Evolutionary conservation across 2,329 filamentous ascomycete genomes (phyloP).

Genomic region (Cadophora gregata): DNA sequence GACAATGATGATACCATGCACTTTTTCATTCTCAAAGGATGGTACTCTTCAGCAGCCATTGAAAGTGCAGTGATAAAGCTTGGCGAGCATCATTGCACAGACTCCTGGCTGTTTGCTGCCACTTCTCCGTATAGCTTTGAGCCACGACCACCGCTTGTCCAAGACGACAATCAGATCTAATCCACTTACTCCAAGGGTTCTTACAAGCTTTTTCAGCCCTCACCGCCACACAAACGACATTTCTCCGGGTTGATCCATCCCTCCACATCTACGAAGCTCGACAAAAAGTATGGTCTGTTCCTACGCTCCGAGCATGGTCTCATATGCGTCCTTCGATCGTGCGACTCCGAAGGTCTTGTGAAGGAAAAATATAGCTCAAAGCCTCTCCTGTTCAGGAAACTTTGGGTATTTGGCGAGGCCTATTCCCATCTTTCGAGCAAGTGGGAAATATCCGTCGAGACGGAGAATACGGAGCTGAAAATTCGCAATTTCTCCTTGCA

Average conservation of each 20-base stretch:
- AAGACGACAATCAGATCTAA: not conserved
- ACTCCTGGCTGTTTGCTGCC: constrained; percentile 3
- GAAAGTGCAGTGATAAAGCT: not conserved
- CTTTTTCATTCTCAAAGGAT: not conserved
- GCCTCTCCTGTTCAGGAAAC: not conserved
- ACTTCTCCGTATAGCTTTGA: not conserved
- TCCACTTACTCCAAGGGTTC: not conserved
- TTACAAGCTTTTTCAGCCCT: not conserved
- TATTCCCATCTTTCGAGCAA: not conserved
- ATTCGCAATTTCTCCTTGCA: not conserved
- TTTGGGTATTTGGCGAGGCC: not conserved
- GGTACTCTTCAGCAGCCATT: not conserved
- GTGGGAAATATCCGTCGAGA: not conserved
- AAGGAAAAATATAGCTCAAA: not conserved
- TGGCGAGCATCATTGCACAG: not conserved
- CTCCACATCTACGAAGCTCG: not conserved
- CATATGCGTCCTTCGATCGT: not conserved
- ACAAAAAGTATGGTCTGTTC: not conserved
- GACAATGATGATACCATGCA: not conserved
- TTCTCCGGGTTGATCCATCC: not conserved
- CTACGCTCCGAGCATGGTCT: not conserved
- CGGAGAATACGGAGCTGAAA: not conserved
- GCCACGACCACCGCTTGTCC: not conserved
- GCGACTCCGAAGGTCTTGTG: not conserved
- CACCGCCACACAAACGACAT: not conserved